A percentile compares a stretch with the other conserved stretches of the same genome.
Evolutionary conservation across 2,329 filamentous ascomycete species (phyloP).

Genomic region (Periconia macrospinosa): DNA sequence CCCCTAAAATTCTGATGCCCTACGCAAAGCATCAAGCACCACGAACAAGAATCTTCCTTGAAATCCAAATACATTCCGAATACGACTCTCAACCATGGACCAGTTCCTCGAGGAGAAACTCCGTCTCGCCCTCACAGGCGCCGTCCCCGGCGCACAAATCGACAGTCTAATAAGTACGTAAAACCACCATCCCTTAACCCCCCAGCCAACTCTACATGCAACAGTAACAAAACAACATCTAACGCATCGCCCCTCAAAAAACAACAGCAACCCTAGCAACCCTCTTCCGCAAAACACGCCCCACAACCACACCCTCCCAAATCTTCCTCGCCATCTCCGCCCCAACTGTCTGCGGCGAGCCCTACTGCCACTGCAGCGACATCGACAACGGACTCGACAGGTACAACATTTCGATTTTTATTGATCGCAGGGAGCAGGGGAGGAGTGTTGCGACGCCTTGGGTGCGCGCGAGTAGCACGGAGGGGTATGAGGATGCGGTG

Average conservation of each 20-base stretch:
- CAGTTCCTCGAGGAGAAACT: constrained; percentile 6
- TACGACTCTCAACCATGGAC: background rate
- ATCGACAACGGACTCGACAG: background rate
- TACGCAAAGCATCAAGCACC: too few relatives aligned
- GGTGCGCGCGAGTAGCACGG: constrained; percentile 1
- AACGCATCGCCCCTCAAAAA: background rate
- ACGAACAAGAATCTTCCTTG: background rate
- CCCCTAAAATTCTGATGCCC: too few relatives aligned
- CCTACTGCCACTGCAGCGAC: constrained; percentile 5
- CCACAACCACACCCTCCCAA: constrained; percentile 1
- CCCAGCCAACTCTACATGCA: background rate
- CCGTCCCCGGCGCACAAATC: constrained; percentile 1
- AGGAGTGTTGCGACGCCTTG: constrained; percentile 6
- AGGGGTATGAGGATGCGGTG: constrained; percentile 4
- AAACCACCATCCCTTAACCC: background rate
- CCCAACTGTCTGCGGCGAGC: constrained; percentile 4
- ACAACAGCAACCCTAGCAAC: constrained; percentile 1
- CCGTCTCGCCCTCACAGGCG: constrained; percentile 4
- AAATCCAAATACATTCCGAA: background rate
- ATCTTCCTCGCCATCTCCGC: constrained; percentile 8
- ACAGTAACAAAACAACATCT: background rate
- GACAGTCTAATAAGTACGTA: constrained; percentile 5
- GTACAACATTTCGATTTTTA: constrained; percentile 9
- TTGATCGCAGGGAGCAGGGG: constrained; percentile 8
- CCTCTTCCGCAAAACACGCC: constrained; percentile 5